Evolutionary conservation across 768 basidiomycete genomes (phyloP).

Genomic region (Mycena leptocephala): DNA sequence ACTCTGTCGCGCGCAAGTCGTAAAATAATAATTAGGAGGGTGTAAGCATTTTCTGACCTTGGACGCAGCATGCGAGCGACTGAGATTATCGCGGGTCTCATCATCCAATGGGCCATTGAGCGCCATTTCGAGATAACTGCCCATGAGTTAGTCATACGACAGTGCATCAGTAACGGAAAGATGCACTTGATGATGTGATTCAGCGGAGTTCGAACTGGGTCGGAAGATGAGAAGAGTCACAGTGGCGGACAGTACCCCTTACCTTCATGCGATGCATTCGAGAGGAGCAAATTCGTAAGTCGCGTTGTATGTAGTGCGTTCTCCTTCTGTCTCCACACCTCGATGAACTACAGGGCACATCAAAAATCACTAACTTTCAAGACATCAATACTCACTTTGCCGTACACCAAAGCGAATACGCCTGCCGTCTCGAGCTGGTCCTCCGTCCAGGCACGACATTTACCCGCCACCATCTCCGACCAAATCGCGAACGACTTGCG

Average conservation of each 20-base stretch:
- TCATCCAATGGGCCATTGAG: slow-evolving; percentile 81
- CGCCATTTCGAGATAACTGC: slow-evolving; percentile 85
- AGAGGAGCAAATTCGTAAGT: slow-evolving; percentile 81
- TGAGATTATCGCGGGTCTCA: slow-evolving; percentile 84
- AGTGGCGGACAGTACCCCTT: slow-evolving; percentile 19
- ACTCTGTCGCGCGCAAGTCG: no score
- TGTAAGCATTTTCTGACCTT: slow-evolving; percentile 68
- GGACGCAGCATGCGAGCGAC: slow-evolving; percentile 81
- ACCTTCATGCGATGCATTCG: slow-evolving; percentile 91
- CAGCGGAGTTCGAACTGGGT: slow-evolving; percentile 82
- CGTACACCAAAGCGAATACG: slow-evolving; percentile 85
- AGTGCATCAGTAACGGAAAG: not conserved
- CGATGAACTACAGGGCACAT: slow-evolving; percentile 74
- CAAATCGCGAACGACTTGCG: slow-evolving; percentile 87
- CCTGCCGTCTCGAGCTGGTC: slow-evolving; percentile 89
- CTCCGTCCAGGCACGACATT: slow-evolving; percentile 83
- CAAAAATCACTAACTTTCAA: not conserved
- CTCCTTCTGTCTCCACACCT: slow-evolving; percentile 90
- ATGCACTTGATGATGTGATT: slow-evolving; percentile 89
- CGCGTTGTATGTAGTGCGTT: slow-evolving; percentile 79
- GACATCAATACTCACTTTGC: slow-evolving; percentile 63
- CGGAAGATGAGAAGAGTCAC: not conserved
- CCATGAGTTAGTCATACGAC: not conserved
- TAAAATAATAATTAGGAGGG: no score
- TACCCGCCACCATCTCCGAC: slow-evolving; percentile 81